A percentile compares a stretch with the other conserved stretches of the same genome.
Evolutionary conservation across 805 yeast genomes (phyloP).

Genomic region (Nakazawaea siamensis): DNA sequence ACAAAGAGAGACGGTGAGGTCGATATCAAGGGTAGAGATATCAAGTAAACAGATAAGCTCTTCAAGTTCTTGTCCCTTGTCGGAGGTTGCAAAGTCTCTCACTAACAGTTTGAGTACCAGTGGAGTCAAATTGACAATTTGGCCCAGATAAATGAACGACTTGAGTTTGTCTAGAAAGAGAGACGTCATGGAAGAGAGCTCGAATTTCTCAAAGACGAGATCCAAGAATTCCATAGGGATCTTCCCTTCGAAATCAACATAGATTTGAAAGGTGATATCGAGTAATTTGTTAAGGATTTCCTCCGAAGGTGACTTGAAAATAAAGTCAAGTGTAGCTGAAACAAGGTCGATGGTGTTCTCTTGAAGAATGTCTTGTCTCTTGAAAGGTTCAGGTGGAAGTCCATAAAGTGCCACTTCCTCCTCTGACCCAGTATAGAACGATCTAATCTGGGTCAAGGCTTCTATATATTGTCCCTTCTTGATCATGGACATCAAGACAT

Average conservation of each 20-base stretch:
- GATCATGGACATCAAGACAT: constrained; percentile 40
- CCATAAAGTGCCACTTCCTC: constrained; percentile 43
- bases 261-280: constrained; percentile 29
- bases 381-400: constrained; percentile 37
- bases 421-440: constrained; percentile 40
- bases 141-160: constrained; percentile 37
- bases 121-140: constrained; percentile 51
- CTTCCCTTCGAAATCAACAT: constrained; percentile 24
- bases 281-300: constrained; percentile 24
- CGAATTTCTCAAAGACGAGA: constrained; percentile 35
- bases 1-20: constrained; percentile 62
- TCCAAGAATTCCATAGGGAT: constrained; percentile 31
- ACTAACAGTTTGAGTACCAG: constrained; percentile 55
- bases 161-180: constrained; percentile 47
- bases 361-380: constrained; percentile 39
- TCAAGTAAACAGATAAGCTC: constrained; percentile 66
- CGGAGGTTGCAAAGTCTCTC: constrained; percentile 30
- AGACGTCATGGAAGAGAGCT: constrained; percentile 21
- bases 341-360: constrained; percentile 52
- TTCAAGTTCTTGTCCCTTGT: constrained; percentile 45
- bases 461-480: constrained; percentile 37
- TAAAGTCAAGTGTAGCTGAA: constrained; percentile 37
- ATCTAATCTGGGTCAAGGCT: constrained; percentile 50
- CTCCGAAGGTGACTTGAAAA: constrained; percentile 22
- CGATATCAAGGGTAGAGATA: constrained; percentile 64